Conservation (phyloP, 2,329 filamentous ascomycete genomes). For the Sarocladium oryzae region DNA sequence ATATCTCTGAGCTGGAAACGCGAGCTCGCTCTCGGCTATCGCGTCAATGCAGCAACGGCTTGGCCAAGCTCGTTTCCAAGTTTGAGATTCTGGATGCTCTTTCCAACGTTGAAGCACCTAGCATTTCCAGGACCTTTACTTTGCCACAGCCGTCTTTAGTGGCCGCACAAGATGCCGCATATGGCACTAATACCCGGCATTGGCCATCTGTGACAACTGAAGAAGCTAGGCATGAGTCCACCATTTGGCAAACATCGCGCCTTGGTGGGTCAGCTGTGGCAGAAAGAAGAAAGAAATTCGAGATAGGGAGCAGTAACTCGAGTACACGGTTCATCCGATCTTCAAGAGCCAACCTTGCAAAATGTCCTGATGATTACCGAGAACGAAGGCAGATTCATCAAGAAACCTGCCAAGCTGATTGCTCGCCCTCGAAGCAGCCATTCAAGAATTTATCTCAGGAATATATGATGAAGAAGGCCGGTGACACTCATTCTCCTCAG, state of each 20-base stretch:
- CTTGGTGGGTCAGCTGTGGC: neutral
- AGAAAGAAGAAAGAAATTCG: conserved; percentile 2
- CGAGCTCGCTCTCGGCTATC: neutral
- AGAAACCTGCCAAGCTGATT: too few relatives aligned
- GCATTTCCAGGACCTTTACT: neutral
- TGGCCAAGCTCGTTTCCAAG: conserved; percentile 29
- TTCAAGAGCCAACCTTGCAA: too few relatives aligned
- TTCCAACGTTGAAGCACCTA: conserved; percentile 7
- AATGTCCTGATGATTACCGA: too few relatives aligned
- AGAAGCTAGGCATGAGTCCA: neutral
- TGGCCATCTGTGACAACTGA: neutral
- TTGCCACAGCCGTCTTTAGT: neutral
- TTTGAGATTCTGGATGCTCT: conserved; percentile 26
- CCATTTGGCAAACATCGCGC: neutral
- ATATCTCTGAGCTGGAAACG: neutral
- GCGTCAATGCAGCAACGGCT: conserved; percentile 10
- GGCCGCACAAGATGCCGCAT: neutral
- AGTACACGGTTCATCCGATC: neutral
- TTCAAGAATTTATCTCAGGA: too few relatives aligned
- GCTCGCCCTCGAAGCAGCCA: too few relatives aligned
- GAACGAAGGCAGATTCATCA: too few relatives aligned
- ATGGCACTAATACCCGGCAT: neutral
- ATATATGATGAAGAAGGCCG: too few relatives aligned
- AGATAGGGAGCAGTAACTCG: neutral
- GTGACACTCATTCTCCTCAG: too few relatives aligned